These are phyloP conservation scores for Chromera velia DNA, from an alignment of 73 alveolate species.

Conservation along the genomic window DNA sequence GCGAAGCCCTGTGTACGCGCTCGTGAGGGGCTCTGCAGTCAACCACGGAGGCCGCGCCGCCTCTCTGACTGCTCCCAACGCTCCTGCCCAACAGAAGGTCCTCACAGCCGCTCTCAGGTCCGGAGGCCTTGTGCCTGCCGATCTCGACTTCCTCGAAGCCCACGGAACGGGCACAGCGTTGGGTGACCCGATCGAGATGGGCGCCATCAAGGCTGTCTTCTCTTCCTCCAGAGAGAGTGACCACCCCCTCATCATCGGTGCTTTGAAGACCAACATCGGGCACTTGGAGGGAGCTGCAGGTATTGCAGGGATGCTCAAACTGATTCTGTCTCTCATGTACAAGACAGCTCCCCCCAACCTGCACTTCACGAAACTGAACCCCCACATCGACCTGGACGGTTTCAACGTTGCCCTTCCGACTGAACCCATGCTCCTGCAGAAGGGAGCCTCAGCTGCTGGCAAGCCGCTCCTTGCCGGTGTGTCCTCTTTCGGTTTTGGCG, in stretches of 20 bases:
- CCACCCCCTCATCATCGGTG: conserved; percentile 28
- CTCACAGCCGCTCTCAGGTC: background rate
- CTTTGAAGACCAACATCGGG: conserved; percentile 14
- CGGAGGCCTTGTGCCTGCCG: background rate
- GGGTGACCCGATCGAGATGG: background rate
- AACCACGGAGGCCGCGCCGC: background rate
- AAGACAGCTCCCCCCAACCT: conserved; percentile 26
- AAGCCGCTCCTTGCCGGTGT: conserved; percentile 10
- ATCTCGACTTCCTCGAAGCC: background rate
- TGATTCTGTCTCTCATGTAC: background rate
- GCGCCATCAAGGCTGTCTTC: background rate
- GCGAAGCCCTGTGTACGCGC: background rate
- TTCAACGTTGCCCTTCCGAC: conserved; percentile 12
- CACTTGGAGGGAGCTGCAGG: conserved; percentile 1
- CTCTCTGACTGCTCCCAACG: background rate
- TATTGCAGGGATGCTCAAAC: background rate
- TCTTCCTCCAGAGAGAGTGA: background rate
- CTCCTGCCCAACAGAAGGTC: background rate
- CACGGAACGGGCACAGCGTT: background rate
- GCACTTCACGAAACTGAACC: conserved; percentile 24
- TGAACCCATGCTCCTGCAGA: background rate
- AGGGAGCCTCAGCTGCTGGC: no score
- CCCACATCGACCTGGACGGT: conserved; percentile 36
- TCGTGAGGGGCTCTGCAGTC: background rate
- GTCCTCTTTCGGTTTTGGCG: conserved; percentile 40